These are phyloP conservation scores for Yamadazyma laniorum DNA, from an alignment of 805 yeast genomes.

Conservation along the genomic window DNA sequence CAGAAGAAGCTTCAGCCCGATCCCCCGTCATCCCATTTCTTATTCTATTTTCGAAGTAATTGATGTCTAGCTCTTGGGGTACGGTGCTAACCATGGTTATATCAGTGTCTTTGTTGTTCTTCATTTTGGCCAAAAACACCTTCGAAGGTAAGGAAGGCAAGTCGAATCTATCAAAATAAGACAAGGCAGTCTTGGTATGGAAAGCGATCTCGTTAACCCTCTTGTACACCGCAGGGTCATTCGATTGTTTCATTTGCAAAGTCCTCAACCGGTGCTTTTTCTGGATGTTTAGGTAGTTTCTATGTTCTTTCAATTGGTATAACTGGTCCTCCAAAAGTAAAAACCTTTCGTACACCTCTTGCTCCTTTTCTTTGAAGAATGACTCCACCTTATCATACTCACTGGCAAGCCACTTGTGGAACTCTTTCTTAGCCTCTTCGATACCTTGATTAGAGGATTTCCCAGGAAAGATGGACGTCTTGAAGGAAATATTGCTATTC, in stretches of 20 bases:
- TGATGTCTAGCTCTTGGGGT: slow-evolving; percentile 24
- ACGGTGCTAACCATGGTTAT: slow-evolving; percentile 12
- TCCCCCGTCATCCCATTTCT: slow-evolving; percentile 28
- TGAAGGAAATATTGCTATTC: slow-evolving; percentile 8
- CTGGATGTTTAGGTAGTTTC: slow-evolving; percentile 11
- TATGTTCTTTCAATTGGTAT: slow-evolving; percentile 58
- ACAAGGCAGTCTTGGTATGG: slow-evolving; percentile 24
- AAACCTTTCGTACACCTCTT: slow-evolving; percentile 57
- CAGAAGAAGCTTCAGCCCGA: slow-evolving; percentile 1
- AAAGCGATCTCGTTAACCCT: slow-evolving; percentile 28
- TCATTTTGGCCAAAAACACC: slow-evolving; percentile 24
- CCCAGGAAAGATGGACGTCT: slow-evolving; percentile 9
- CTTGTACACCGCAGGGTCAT: slow-evolving; percentile 10
- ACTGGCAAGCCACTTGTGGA: slow-evolving; percentile 63
- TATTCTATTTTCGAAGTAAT: slow-evolving; percentile 36
- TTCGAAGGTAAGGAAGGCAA: slow-evolving; percentile 42
- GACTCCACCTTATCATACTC: slow-evolving; percentile 59
- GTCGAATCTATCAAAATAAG: slow-evolving; percentile 30
- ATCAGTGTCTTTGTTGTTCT: slow-evolving; percentile 11
- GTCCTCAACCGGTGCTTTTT: slow-evolving; percentile 10
- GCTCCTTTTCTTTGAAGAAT: slow-evolving; percentile 62
- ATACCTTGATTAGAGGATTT: slow-evolving; percentile 1
- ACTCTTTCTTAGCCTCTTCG: slow-evolving; percentile 23
- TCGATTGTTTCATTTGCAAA: not conserved
- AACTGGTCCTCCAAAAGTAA: slow-evolving; percentile 67